Base-by-base conservation (phyloP, 495 filamentous ascomycete species). In the Penicillium verhagenii region DNA sequence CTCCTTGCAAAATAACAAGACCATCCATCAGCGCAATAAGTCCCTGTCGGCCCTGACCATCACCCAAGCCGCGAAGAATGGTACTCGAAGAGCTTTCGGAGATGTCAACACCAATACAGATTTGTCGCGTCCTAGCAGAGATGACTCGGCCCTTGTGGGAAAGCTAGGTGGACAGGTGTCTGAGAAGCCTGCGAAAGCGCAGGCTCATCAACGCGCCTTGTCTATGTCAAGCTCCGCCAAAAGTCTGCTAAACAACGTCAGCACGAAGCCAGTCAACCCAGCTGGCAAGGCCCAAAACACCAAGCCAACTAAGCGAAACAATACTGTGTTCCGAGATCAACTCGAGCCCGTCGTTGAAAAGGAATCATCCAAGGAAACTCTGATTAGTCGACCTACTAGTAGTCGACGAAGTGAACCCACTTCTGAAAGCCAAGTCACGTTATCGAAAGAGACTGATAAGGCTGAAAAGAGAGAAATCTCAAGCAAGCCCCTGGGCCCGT, bases 1-100 rank as follows among this genome's bases (percentile, higher is more conserved):
- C 18, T 70, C 73, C 20, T 52, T 73, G n/a, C 65, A 72, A 14
- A 56, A 75, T 43, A 78, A 79, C 57, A 90, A 86, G 66, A 69
- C 80, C 24, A 70, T 88, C 52, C 89, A 91, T 59, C 86, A 93
- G 62, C 86, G 86, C 23, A 87, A 91, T 74, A 96, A 92, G 70
- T 94, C 91, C 1, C 86, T 83, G 8, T 80, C 88, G 19, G 87
- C 86, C 40, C 71, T 92, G 42, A 82, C 79, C 42, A 72, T 75
- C 56, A 58, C 78, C 14, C 74, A 82, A 43, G 81, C 78, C 47
- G 79, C 79, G 25, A 93, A 88, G 69, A 82, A 82, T 47, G 82
- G 79, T 37, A 76, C 86, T 21, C 91, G 90, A 73, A 83, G 91
- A 54, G 85, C 83, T 14, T 90, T 94, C 69, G 87, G 81, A 14